phyloP scores from a whole-genome alignment of 768 basidiomycete species.

The Inosperma sp. region DNA sequence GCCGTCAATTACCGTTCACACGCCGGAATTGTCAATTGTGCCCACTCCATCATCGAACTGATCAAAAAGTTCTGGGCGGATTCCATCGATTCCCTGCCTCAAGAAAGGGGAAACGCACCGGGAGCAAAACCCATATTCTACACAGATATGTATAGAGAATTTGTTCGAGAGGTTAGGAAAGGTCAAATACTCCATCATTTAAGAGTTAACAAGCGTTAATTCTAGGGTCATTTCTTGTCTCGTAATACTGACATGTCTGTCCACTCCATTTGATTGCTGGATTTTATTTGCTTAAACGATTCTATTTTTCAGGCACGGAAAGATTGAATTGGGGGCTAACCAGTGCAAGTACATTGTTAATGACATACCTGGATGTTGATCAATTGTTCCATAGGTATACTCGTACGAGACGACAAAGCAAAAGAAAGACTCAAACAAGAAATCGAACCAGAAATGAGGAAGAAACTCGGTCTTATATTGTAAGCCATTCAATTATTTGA shows the following conservation, averaged over 20 bases:
- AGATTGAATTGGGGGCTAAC: conserved; percentile 58
- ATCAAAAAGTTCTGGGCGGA: conserved; percentile 59
- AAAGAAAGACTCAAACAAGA: conserved; percentile 42
- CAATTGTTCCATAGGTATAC: conserved; percentile 44
- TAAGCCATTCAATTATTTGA: conserved; percentile 25
- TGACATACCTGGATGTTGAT: neutral
- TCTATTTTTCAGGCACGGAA: neutral
- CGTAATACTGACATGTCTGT: neutral
- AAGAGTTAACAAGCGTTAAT: too few relatives aligned
- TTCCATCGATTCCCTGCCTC: conserved; percentile 54
- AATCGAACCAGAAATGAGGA: conserved; percentile 44
- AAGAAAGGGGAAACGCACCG: conserved; percentile 51
- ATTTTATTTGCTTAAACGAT: neutral
- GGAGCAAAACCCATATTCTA: conserved; percentile 59
- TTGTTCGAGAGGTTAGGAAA: conserved; percentile 30
- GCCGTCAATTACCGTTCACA: conserved; percentile 67
- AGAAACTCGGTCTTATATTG: conserved; percentile 46
- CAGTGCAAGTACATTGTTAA: conserved; percentile 45
- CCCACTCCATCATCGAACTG: conserved; percentile 58
- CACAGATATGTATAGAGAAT: conserved; percentile 40
- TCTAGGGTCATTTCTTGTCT: conserved; percentile 1
- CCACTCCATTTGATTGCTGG: neutral
- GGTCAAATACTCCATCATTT: neutral
- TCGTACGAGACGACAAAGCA: conserved; percentile 60
- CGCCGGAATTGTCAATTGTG: conserved; percentile 70